phyloP scores from a whole-genome alignment of 2,329 filamentous ascomycete genomes.

The Proliferodiscus dingleyae region DNA sequence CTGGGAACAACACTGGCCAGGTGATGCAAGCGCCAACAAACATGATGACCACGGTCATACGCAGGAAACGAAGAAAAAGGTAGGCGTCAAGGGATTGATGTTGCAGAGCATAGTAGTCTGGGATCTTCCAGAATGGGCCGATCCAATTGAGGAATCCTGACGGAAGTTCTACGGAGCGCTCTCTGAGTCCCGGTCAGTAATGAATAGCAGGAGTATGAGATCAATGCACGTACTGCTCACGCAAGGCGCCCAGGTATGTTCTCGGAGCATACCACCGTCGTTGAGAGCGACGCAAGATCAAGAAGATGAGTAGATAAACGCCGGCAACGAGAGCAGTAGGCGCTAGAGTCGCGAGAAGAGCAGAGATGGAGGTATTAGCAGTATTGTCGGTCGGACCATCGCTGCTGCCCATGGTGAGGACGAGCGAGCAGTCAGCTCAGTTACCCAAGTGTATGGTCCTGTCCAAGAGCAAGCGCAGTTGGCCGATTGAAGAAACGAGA shows the following conservation, averaged over 20 bases:
- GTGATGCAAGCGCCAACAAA: constrained; percentile 79
- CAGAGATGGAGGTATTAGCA: constrained; percentile 27
- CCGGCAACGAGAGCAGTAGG: constrained; percentile 39
- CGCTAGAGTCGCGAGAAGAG: constrained; percentile 44
- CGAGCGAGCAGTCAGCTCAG: too few species aligned
- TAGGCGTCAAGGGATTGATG: constrained; percentile 92
- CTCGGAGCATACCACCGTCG: constrained; percentile 49
- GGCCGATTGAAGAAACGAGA: background rate
- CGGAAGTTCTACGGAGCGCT: constrained; percentile 55
- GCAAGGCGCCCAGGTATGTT: constrained; percentile 49
- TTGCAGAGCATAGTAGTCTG: constrained; percentile 77
- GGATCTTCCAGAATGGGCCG: constrained; percentile 57
- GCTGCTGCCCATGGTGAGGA: too few species aligned
- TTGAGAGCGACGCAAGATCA: constrained; percentile 44
- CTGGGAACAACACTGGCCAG: constrained; percentile 76
- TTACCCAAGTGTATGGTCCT: too few species aligned
- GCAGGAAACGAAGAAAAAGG: constrained; percentile 83
- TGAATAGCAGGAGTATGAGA: background rate
- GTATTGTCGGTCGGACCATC: constrained; percentile 5
- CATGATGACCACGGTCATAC: constrained; percentile 71
- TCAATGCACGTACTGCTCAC: constrained; percentile 32
- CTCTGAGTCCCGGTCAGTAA: constrained; percentile 33
- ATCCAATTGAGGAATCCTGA: constrained; percentile 65
- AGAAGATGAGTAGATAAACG: constrained; percentile 43
- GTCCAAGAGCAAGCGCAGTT: constrained; percentile 6